phyloP scores from a whole-genome alignment of 2,329 filamentous ascomycete genomes.

The Trichoderma sp. region DNA sequence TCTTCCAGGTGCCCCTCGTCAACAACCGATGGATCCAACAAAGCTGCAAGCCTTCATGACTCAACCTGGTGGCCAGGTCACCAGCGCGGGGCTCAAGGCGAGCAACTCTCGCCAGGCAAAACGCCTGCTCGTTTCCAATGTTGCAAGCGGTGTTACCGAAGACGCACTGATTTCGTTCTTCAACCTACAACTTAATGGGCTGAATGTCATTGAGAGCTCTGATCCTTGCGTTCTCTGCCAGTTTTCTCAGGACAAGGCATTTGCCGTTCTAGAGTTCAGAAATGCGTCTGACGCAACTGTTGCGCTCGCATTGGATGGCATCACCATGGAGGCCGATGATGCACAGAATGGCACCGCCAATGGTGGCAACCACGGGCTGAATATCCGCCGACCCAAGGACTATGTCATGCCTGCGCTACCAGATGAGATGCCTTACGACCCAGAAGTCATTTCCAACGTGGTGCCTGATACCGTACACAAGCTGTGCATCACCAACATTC shows the following conservation, averaged over 20 bases:
- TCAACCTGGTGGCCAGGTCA: constrained; percentile 70
- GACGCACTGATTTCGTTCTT: constrained; percentile 81
- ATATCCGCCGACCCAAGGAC: constrained; percentile 87
- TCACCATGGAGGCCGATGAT: constrained; percentile 76
- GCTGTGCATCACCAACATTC: constrained; percentile 87
- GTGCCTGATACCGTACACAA: constrained; percentile 95
- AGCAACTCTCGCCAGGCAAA: constrained; percentile 92
- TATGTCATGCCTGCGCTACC: constrained; percentile 86
- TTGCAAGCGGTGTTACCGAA: constrained; percentile 70
- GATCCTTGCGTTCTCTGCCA: constrained; percentile 86
- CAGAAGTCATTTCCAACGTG: constrained; percentile 71
- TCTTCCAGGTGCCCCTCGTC: constrained; percentile 87
- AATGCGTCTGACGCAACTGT: constrained; percentile 84
- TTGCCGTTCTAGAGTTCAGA: constrained; percentile 90
- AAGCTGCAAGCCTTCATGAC: constrained; percentile 95
- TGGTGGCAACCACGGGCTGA: constrained; percentile 59
- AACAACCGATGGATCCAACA: constrained; percentile 91
- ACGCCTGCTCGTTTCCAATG: constrained; percentile 82
- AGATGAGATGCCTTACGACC: constrained; percentile 70
- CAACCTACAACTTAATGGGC: constrained; percentile 93
- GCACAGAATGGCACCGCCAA: constrained; percentile 50
- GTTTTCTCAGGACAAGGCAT: constrained; percentile 72
- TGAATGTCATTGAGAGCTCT: constrained; percentile 80
- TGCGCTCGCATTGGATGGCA: constrained; percentile 84
- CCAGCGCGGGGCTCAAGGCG: constrained; percentile 80